phyloP scores from a whole-genome alignment of 495 filamentous ascomycete species.

The Podospora pseudocomata region DNA sequence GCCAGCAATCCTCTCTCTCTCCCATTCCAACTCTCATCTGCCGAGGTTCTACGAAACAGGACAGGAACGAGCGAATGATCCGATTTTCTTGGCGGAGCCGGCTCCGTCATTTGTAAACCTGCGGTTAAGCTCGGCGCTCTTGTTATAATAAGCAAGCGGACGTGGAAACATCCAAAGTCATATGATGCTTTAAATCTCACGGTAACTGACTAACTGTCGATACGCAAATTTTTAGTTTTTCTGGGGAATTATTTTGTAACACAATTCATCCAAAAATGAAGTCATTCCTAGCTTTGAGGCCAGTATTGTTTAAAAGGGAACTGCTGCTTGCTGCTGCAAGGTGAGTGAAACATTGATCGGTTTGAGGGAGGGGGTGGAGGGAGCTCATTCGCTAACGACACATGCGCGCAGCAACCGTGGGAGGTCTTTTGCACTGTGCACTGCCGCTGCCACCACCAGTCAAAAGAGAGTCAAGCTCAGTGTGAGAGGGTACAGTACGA shows the following conservation, averaged over 20 bases:
- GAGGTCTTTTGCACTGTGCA: background rate
- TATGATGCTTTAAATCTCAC: background rate
- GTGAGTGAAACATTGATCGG: constrained; percentile 9
- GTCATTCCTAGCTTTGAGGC: background rate
- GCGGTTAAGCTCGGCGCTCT: background rate
- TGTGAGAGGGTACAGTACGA: background rate
- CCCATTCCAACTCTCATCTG: background rate
- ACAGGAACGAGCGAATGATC: background rate
- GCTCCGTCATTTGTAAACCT: background rate
- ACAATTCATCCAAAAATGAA: background rate
- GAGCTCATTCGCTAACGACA: background rate
- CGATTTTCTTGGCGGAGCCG: background rate
- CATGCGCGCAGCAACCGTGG: background rate
- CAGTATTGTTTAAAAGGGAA: background rate
- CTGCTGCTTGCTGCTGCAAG: constrained; percentile 9
- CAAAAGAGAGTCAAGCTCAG: background rate
- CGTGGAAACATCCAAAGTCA: background rate
- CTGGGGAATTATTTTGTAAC: too few relatives aligned
- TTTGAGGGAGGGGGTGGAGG: too few relatives aligned
- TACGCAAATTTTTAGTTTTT: too few relatives aligned
- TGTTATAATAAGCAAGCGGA: background rate
- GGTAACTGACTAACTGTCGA: too few relatives aligned
- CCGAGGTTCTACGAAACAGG: background rate
- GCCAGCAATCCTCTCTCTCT: background rate
- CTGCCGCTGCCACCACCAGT: background rate